These are phyloP conservation scores for Fusarium sp. DNA, from an alignment of 2,329 filamentous ascomycete species.

Conservation along the genomic window DNA sequence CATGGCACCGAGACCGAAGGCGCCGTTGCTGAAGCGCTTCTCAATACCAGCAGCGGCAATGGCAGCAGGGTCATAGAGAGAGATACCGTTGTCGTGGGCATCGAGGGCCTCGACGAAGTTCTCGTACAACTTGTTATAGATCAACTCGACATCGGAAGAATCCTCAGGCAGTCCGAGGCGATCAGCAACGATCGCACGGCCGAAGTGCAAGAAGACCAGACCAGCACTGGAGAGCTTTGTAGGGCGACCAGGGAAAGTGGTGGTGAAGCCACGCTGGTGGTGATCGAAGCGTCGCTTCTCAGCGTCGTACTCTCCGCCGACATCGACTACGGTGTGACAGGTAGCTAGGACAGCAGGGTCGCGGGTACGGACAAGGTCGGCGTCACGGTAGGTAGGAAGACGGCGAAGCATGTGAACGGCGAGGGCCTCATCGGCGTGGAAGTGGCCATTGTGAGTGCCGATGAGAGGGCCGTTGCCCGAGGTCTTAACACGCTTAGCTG, in stretches of 20 bases:
- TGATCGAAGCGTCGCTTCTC: conserved; percentile 87
- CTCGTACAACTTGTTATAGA: conserved; percentile 91
- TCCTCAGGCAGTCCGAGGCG: conserved; percentile 64
- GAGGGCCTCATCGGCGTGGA: conserved; percentile 98
- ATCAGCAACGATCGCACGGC: conserved; percentile 80
- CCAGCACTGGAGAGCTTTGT: conserved; percentile 96
- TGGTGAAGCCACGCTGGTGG: conserved; percentile 91
- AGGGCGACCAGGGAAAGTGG: conserved; percentile 82
- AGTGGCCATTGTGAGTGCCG: conserved; percentile 97
- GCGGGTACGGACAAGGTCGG: conserved; percentile 85
- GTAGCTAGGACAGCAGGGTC: conserved; percentile 80
- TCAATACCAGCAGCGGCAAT: conserved; percentile 76
- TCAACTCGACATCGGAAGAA: conserved; percentile 73
- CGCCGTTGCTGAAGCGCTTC: conserved; percentile 85
- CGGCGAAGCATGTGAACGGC: conserved; percentile 95
- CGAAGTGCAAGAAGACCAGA: conserved; percentile 96
- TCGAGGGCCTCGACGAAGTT: conserved; percentile 96
- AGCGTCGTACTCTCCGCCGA: conserved; percentile 93
- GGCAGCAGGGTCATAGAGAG: conserved; percentile 77
- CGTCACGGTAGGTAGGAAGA: conserved; percentile 81
- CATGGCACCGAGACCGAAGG: conserved; percentile 85
- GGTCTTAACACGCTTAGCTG: conserved; percentile 87
- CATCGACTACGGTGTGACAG: conserved; percentile 96
- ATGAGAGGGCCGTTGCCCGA: conserved; percentile 70
- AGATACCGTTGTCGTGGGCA: conserved; percentile 96